Conservation (phyloP, 2,329 filamentous ascomycete genomes). For the Colletotrichum tropicicola region DNA sequence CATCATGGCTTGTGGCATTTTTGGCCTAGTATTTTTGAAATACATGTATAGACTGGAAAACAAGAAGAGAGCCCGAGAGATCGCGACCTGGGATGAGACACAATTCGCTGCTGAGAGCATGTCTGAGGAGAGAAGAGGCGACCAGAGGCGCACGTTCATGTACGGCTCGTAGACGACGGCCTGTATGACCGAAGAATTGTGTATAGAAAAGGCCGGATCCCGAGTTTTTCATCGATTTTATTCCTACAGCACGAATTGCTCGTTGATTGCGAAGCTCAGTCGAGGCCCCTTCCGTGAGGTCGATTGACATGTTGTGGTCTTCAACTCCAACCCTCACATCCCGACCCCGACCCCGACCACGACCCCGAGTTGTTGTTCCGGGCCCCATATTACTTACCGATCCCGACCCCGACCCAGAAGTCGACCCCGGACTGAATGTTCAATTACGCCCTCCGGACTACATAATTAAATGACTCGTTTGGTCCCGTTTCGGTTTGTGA, state of each 20-base stretch:
- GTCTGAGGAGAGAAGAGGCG: constrained; percentile 9
- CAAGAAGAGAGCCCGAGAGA: constrained; percentile 18
- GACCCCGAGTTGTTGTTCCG: no score
- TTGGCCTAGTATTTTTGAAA: constrained; percentile 27
- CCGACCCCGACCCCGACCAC: no score
- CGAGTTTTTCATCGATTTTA: no score
- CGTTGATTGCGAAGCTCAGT: no score
- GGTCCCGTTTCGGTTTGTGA: no score
- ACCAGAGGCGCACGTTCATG: constrained; percentile 19
- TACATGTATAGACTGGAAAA: constrained; percentile 32
- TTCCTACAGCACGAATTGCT: no score
- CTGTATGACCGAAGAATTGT: not conserved
- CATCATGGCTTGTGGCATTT: constrained; percentile 29
- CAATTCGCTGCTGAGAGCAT: constrained; percentile 7
- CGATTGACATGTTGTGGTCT: no score
- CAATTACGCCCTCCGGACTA: no score
- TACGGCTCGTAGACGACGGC: not conserved
- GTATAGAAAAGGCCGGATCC: no score
- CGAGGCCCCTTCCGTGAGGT: no score
- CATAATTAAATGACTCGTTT: no score
- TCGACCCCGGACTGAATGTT: not conserved
- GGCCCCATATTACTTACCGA: not conserved
- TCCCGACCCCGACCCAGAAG: not conserved
- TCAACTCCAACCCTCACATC: no score
- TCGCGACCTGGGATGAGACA: constrained; percentile 28